Evolutionary conservation across 2,329 filamentous ascomycete genomes (phyloP).

Genomic region (Aspergillus hortae): DNA sequence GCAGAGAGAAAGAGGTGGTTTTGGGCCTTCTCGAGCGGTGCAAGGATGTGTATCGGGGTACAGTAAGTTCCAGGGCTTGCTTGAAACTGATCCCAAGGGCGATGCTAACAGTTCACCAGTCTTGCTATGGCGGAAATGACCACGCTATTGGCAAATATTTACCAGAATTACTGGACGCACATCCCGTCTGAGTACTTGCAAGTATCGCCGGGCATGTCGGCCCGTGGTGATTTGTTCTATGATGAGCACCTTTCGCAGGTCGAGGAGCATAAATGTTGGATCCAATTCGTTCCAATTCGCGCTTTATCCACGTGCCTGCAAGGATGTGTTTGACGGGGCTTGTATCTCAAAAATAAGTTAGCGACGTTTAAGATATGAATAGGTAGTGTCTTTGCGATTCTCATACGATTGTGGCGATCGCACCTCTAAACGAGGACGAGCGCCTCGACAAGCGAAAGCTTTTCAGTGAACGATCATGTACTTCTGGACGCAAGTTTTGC

Average conservation of each 20-base stretch:
- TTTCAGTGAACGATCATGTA: no score
- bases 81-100: not conserved
- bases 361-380: no score
- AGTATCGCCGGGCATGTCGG: conserved; percentile 25
- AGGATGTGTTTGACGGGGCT: not conserved
- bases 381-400: no score
- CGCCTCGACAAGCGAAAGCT: no score
- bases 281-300: not conserved
- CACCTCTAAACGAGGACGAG: no score
- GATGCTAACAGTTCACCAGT: conserved; percentile 17
- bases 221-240: conserved; percentile 28
- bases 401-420: no score
- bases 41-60: conserved; percentile 40
- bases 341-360: no score
- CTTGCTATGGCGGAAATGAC: conserved; percentile 52
- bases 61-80: conserved; percentile 19
- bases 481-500: no score
- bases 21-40: conserved; percentile 40
- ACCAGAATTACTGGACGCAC: conserved; percentile 41
- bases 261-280: not conserved
- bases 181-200: conserved; percentile 18
- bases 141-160: conserved; percentile 44
- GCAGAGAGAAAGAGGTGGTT: conserved; percentile 33
- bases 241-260: conserved; percentile 18
- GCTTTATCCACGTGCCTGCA: not conserved